phyloP scores from a whole-genome alignment of 352 stramenopile genomes.

The Phytopythium delawarense region DNA sequence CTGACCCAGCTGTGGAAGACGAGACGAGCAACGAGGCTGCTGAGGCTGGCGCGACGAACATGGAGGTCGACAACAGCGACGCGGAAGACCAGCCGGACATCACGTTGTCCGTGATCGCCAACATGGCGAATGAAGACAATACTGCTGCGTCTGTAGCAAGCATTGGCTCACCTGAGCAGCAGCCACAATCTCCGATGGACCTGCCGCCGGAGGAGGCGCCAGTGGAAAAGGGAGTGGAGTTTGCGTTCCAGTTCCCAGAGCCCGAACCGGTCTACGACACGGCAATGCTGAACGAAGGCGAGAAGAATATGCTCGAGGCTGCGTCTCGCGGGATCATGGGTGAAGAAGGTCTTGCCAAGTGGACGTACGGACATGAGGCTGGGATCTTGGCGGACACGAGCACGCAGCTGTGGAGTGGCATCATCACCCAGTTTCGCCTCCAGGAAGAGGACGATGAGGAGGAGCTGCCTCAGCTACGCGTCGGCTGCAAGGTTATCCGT shows the following conservation, averaged over 20 bases:
- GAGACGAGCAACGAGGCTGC: constrained; percentile 15
- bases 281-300: constrained; percentile 42
- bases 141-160: constrained; percentile 43
- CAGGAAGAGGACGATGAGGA: constrained; percentile 36
- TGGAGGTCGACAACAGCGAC: constrained; percentile 83
- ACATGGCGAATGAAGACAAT: constrained; percentile 83
- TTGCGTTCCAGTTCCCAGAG: constrained; percentile 69
- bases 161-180: constrained; percentile 26
- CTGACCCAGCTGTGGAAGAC: constrained; percentile 4
- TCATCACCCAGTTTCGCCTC: constrained; percentile 65
- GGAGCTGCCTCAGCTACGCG: constrained; percentile 52
- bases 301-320: constrained; percentile 56
- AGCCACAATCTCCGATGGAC: constrained; percentile 18
- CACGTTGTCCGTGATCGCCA: constrained; percentile 77
- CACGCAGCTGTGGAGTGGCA: constrained; percentile 74
- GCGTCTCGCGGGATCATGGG: constrained; percentile 69
- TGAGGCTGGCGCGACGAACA: constrained; percentile 33
- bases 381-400: constrained; percentile 66
- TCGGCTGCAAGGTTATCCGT: constrained; percentile 87
- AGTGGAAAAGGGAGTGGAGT: constrained; percentile 28
- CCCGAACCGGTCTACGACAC: constrained; percentile 57
- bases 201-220: constrained; percentile 1
- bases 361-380: constrained; percentile 71
- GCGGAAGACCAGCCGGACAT: constrained; percentile 73
- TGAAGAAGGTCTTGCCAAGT: constrained; percentile 37